Evolutionary conservation across 2,329 filamentous ascomycete species (phyloP), one percentile per base, ranked within the genome.

Genomic region (Calonectria pseudoturangicola): DNA sequence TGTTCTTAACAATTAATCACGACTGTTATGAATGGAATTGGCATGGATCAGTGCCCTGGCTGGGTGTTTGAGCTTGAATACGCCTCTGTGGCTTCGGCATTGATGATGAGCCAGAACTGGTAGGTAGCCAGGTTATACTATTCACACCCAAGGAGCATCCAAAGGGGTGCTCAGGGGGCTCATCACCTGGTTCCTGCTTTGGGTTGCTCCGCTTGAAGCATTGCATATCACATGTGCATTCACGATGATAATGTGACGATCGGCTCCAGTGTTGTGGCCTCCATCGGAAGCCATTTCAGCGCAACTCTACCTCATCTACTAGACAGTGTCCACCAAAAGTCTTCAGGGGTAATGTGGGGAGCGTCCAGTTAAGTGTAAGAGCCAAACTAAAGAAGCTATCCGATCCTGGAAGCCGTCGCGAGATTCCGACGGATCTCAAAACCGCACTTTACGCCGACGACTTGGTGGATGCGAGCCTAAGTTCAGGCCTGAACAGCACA

Each of bases 291-390:
- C 13, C 21, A 30, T 45, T 64, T 68, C 66, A 48, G 47, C 64
- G 63, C 60, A 50, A 71, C 67, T 67, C 63, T 60, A 62, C 68
- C 36, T 47, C 66, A 62, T 50, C 69, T 54, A 25, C 66, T 71
- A 69, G 56, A 72, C 43, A 71, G 60, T 73, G 70, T 67, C 70
- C 72, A 60, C 66, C 68, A 56, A n/a, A 56, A 63, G 50, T 66
- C 66, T 30, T 50, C 65, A 63, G 58, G 71, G 70, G 56, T 33
- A 36, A 39, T 73, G 67, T 70, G 72, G 77, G 56, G 73, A 73
- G 68, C 60, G 72, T 63, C 58, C 45, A 12, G 33, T 36, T 10
- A 68, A 70, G 51, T 73, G 69, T 68, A 71, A 60, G 66, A 74
- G 73, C 63, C 68, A 72, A 68, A 70, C 65, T 63, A 50, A 43